Conservation (phyloP, 129 eudicot species). For the Lactuca saligna region DNA sequence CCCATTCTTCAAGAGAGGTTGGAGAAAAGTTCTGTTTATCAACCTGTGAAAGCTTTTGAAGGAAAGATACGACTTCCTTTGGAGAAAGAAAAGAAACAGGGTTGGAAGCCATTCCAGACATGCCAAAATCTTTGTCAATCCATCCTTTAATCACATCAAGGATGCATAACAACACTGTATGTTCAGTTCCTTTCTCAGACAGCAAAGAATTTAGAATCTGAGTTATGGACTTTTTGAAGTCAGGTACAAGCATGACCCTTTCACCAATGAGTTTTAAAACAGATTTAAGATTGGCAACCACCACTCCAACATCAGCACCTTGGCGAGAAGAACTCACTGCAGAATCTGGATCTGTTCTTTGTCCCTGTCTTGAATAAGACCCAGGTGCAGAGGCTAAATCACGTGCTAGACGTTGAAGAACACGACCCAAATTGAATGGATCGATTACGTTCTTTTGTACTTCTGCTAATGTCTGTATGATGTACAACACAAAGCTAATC, state of each 20-base stretch:
- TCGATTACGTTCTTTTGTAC: slow-evolving; percentile 82
- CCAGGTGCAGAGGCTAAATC: slow-evolving; percentile 82
- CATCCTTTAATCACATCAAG: slow-evolving; percentile 89
- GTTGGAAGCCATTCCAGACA: slow-evolving; percentile 51
- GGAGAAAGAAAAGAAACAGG: slow-evolving; percentile 66
- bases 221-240: slow-evolving; percentile 64
- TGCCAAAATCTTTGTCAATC: slow-evolving; percentile 77
- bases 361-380: slow-evolving; percentile 79
- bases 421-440: slow-evolving; percentile 69
- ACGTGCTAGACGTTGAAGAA: slow-evolving; percentile 95
- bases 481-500: slow-evolving; percentile 86
- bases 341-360: slow-evolving; percentile 83
- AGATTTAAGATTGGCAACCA: slow-evolving; percentile 73
- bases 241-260: slow-evolving; percentile 82
- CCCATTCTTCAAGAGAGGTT: slow-evolving; percentile 80
- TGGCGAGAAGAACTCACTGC: slow-evolving; percentile 95
- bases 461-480: slow-evolving; percentile 79
- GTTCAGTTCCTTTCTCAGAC: slow-evolving; percentile 92
- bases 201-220: slow-evolving; percentile 79
- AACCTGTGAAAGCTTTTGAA: slow-evolving; percentile 95
- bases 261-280: slow-evolving; percentile 83
- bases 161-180: slow-evolving; percentile 80
- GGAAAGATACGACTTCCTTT: slow-evolving; percentile 89
- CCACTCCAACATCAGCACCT: slow-evolving; percentile 92
- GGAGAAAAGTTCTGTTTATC: slow-evolving; percentile 77